Base-by-base conservation (phyloP, 2,329 filamentous ascomycete species). In the Scedosporium boydii region DNA sequence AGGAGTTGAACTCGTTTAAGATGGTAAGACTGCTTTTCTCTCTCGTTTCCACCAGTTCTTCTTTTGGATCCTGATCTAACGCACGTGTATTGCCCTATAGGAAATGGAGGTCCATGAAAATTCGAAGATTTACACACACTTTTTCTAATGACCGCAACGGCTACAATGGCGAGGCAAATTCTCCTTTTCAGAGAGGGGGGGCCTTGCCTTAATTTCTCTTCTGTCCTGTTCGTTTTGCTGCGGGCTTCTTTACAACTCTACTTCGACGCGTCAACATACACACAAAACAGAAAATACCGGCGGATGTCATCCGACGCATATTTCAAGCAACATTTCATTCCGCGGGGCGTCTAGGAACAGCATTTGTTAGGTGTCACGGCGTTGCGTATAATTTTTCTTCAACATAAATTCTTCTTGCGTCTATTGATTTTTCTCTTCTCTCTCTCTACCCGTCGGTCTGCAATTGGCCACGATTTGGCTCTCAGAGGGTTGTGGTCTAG, bases 51-150 rank as follows among this genome's bases (percentile, higher is more conserved):
- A 38, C 34, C 10, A 38, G 34, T 38, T 38, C 10, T 38, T 12
- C 10, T 58, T 42, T 62, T 60, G 62, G 67, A 64, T 38, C 34
- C 34, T 4, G 9, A 14, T 67, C 79, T 84, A 74, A 84, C 69
- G 46, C 18, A n/a, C 9, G 10, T 16, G 14, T 61, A 46, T 9
- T 38, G 4, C 10, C 34, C 10, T 12, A 1, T 65, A 98, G 95
- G 95, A 99, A 80, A 99, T 99, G 95, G 95, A 98, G 81, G 95
- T 99, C 70, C 95, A 99, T 75, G 95, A 98, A 78, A 91, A 89
- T 74, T 98, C 95, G 68, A 99, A 98, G 80, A 93, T 97, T 72
- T 97, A 99, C 82, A 99, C 95, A 70, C 95, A 99, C 83, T 99
- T 99, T 84, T 98, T 99, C 82, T 99, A 85, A 93, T 77, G 78